These are phyloP conservation scores for Hondaea fermentalgiana DNA, from an alignment of 108 stramenopile species.

Conservation along the genomic window DNA sequence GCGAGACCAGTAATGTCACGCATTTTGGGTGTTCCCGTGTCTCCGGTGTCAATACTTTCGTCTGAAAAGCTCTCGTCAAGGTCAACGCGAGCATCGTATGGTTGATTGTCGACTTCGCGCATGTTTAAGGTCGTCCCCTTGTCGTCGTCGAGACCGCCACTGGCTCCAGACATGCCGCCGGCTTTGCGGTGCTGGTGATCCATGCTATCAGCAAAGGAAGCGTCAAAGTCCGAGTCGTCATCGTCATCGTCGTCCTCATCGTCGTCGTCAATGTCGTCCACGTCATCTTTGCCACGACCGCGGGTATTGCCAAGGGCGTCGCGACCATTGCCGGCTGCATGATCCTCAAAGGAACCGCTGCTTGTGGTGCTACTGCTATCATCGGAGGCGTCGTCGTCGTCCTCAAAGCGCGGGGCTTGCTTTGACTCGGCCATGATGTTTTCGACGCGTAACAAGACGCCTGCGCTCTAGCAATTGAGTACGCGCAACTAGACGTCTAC, in stretches of 20 bases:
- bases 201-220: not conserved
- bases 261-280: not conserved
- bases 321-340: not conserved
- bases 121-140: not conserved
- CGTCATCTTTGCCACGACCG: no score
- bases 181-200: slow-evolving; percentile 17
- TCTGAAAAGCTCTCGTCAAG: slow-evolving; percentile 14
- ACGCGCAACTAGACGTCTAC: no score
- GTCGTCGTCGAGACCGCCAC: not conserved
- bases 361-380: not conserved
- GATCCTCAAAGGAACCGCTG: not conserved
- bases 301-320: no score
- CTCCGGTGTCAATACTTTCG: not conserved
- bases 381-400: not conserved
- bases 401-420: not conserved
- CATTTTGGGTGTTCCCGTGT: not conserved
- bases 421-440: not conserved
- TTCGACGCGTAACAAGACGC: no score
- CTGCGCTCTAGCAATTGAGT: no score
- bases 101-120: slow-evolving; percentile 9
- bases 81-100: not conserved
- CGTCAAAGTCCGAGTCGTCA: not conserved
- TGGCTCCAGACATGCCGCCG: not conserved
- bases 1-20: not conserved
- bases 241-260: slow-evolving; percentile 15